These are phyloP conservation scores for Astrocystis sublimbata DNA, from an alignment of 495 filamentous ascomycete species.

Conservation along the genomic window DNA sequence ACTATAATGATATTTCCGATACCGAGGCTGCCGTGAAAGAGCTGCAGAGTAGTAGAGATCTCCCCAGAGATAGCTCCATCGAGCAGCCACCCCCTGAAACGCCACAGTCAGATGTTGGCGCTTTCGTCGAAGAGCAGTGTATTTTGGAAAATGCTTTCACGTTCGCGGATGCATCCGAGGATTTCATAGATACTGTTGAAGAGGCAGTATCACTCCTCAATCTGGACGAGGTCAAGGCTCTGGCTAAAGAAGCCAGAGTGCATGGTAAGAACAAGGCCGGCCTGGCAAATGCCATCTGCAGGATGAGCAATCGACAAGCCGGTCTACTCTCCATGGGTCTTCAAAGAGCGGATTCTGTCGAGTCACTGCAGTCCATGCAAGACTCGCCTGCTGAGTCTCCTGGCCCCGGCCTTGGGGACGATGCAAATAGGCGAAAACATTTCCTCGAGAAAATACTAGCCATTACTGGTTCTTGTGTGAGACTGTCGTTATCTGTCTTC, in stretches of 20 bases:
- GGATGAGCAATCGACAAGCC: constrained; percentile 69
- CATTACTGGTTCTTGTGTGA: constrained; percentile 78
- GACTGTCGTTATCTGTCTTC: constrained; percentile 71
- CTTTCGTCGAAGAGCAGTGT: constrained; percentile 39
- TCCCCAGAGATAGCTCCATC: constrained; percentile 15
- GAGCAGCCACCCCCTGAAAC: background rate
- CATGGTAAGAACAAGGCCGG: constrained; percentile 89
- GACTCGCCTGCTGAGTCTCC: constrained; percentile 22
- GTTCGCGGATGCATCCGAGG: constrained; percentile 78
- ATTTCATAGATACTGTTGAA: constrained; percentile 74
- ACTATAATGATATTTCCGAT: constrained; percentile 81
- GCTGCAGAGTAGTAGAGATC: constrained; percentile 45
- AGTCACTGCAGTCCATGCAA: constrained; percentile 35
- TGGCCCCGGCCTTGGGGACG: constrained; percentile 20
- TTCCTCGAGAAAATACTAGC: constrained; percentile 70
- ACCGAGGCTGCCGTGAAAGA: constrained; percentile 61
- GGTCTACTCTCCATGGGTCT: constrained; percentile 65
- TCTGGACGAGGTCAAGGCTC: constrained; percentile 79
- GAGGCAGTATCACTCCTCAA: constrained; percentile 80
- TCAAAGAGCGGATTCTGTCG: constrained; percentile 52
- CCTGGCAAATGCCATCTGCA: constrained; percentile 68
- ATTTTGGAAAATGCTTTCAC: constrained; percentile 56
- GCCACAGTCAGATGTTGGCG: background rate
- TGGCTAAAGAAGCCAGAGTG: constrained; percentile 85
- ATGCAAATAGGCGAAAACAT: constrained; percentile 44